Base-by-base conservation (phyloP, 208 protist genomes). In the Acanthamoeba triangularis region DNA sequence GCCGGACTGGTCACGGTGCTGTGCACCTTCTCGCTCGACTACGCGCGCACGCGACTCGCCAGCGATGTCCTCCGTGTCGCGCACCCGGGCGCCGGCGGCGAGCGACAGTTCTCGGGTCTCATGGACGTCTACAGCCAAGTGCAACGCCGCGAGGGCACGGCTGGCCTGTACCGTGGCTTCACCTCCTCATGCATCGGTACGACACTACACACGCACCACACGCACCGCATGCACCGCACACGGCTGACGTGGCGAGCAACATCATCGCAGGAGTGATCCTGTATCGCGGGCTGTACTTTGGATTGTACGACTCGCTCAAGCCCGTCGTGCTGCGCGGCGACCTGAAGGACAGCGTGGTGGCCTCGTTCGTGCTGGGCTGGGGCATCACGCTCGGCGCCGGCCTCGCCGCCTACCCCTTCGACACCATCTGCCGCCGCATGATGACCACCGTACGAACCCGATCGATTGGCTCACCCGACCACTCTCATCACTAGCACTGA, bases 11-110 rank as follows among this genome's bases (percentile, higher is more conserved):
- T 96, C 56, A 99, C 99, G 63, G 97, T 99, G 47, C 97, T 97
- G 96, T 98, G 99, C 96, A 99, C 99, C 54, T 99, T 99, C 98
- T 98, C 99, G 47, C 97, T 99, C 33, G 99, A 99, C 98, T 99
- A 99, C 96, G 99, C 99, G 72, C 98, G 99, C 98, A 99, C 99
- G 41, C 99, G 99, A 95, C 98, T 99, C 52, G 98, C 98, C 49
- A 98, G n/a, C 41, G 88, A 93, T 30, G 88, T 74, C 44, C n/a
- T 28, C 23, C 98, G 97, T 41, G 97, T 96, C 91, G 98, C 97
- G 65, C 96, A 98, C 56, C 97, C 98, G 84, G 59, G 18, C 5
- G 59, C 59, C 59, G 5, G 10, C 59, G 59, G 59, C 3, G 59
- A 63, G 23, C 59, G 59, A 63, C 59, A 63, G 59, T 63, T 63